Evolutionary conservation across 768 basidiomycete genomes (phyloP).

Genomic region (Gymnopilus junonius): DNA sequence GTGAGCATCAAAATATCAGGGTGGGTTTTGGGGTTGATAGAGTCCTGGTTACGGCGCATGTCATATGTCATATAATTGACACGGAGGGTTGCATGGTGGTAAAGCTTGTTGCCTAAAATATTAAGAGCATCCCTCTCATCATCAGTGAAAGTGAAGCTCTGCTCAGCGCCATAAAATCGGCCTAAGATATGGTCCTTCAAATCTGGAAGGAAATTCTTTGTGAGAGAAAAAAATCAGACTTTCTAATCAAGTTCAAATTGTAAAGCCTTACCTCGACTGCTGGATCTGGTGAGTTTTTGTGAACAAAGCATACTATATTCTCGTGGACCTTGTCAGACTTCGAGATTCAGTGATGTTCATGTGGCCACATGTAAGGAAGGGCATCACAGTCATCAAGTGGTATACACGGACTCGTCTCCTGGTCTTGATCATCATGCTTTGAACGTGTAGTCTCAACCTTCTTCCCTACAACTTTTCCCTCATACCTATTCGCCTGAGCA

Average conservation of each 20-base stretch:
- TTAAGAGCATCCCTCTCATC: neutral
- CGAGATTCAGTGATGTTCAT: conserved; percentile 19
- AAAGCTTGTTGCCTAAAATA: neutral
- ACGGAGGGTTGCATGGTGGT: neutral
- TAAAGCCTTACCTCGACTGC: neutral
- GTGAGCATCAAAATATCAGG: neutral
- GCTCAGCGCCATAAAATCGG: neutral
- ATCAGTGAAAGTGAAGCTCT: neutral
- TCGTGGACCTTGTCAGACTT: conserved; percentile 25
- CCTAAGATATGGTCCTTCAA: neutral
- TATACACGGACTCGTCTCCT: conserved; percentile 12
- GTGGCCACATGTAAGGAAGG: conserved; percentile 16
- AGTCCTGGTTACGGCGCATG: neutral
- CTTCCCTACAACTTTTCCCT: neutral
- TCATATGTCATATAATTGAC: neutral
- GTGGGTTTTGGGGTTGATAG: neutral
- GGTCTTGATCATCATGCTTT: neutral
- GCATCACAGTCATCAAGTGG: conserved; percentile 11
- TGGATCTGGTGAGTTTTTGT: neutral
- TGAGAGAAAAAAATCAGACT: neutral
- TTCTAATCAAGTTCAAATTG: neutral
- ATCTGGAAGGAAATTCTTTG: neutral
- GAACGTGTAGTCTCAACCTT: neutral
- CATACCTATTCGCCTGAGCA: neutral
- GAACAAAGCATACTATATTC: conserved; percentile 5